Conservation (phyloP, 2,329 filamentous ascomycete genomes). For the Graphilbum sp. region DNA sequence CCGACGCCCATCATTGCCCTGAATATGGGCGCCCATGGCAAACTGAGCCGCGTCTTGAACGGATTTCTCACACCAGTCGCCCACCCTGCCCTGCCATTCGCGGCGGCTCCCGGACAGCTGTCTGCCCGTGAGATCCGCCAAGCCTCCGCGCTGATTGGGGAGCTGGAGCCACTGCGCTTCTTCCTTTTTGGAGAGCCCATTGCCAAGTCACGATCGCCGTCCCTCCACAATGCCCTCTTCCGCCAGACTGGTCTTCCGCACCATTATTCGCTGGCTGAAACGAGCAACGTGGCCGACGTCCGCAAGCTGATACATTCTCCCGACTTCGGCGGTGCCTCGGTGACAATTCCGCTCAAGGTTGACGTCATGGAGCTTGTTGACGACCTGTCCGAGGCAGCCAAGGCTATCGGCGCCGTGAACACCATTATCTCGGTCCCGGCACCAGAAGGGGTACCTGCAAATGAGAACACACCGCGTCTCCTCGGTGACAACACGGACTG, state of each 20-base stretch:
- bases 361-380: slow-evolving; percentile 74
- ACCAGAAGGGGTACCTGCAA: too few relatives aligned
- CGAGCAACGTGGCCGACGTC: slow-evolving; percentile 45
- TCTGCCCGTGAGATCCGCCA: slow-evolving; percentile 77
- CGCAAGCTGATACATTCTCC: slow-evolving; percentile 47
- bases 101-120: slow-evolving; percentile 85
- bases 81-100: slow-evolving; percentile 76
- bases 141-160: slow-evolving; percentile 61
- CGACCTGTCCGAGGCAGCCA: slow-evolving; percentile 61
- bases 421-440: slow-evolving; percentile 55
- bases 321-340: slow-evolving; percentile 81
- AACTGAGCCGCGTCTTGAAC: slow-evolving; percentile 81
- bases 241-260: slow-evolving; percentile 64
- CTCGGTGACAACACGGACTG: slow-evolving; percentile 87
- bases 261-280: slow-evolving; percentile 62
- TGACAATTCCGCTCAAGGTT: slow-evolving; percentile 89
- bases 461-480: too few relatives aligned
- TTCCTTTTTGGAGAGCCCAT: slow-evolving; percentile 83
- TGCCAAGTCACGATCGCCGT: slow-evolving; percentile 65
- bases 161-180: slow-evolving; percentile 60
- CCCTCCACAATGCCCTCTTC: slow-evolving; percentile 81
- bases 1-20: slow-evolving; percentile 79
- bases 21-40: slow-evolving; percentile 83
- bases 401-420: slow-evolving; percentile 81
- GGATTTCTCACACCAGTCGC: slow-evolving; percentile 89